Evolutionary conservation across 345 rosid genomes (phyloP).

Genomic region (Linum usitatissimum): DNA sequence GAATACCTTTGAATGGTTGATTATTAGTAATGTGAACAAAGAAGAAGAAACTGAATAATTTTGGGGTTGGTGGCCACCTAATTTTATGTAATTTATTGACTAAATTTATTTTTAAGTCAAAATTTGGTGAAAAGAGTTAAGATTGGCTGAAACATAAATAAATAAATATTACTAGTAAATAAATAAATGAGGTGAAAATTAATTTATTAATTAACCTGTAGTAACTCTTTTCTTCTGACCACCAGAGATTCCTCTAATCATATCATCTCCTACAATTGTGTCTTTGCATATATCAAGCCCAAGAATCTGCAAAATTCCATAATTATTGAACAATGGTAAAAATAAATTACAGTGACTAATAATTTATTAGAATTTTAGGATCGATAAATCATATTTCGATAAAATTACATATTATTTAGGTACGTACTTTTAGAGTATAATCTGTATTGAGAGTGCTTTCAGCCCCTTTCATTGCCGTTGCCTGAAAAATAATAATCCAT

Average conservation of each 20-base stretch:
- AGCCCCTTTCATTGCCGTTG: constrained; percentile 60
- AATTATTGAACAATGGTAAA: neutral
- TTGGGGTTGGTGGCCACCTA: neutral
- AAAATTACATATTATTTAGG: too few relatives aligned
- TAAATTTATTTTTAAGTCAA: too few relatives aligned
- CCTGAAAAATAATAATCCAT: constrained; percentile 22
- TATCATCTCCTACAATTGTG: constrained; percentile 21
- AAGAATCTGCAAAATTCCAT: constrained; percentile 4
- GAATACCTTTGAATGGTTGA: too few relatives aligned
- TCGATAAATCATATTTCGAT: neutral
- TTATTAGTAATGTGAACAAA: neutral
- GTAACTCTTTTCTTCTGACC: constrained; percentile 23
- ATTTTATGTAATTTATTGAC: neutral
- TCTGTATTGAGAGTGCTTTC: constrained; percentile 81
- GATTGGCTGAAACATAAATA: too few relatives aligned
- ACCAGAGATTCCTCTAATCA: constrained; percentile 21
- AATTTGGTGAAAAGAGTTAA: too few relatives aligned
- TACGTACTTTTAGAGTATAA: constrained; percentile 79
- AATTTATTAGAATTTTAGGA: too few relatives aligned
- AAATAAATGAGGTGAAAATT: neutral
- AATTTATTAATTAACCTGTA: constrained; percentile 11
- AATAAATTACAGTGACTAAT: too few relatives aligned
- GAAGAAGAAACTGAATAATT: neutral
- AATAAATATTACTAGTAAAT: too few relatives aligned
- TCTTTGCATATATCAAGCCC: constrained; percentile 24